Base-by-base conservation (phyloP, 257 asterid genomes). In the Scutellaria barbata region DNA sequence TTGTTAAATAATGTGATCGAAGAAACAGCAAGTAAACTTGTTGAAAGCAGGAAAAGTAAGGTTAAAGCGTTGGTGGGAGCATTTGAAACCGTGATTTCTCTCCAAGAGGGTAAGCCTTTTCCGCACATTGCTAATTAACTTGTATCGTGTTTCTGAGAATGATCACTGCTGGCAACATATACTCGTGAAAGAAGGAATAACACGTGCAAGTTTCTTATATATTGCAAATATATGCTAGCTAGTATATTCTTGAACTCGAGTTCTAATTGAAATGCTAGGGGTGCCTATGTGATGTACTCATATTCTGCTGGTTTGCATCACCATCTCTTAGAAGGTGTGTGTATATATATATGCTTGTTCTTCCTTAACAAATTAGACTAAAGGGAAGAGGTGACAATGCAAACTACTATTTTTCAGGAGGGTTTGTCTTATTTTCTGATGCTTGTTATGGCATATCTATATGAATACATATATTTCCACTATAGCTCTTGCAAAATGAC, bases 11-110 rank as follows among this genome's bases (percentile, higher is more conserved):
- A 82, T 55, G 92, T 84, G 7, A 79, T 85, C 5, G 87, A 87
- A 74, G 90, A 87, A 78, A 87, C 89, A 1, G 84, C 84, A 37
- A 88, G 83, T 41, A 85, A 80, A 66, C 83, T 87, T 7, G 87
- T 74, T 4, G 84, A 76, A 39, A 87, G 84, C 81, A 78, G 85
- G 84, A 85, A 83, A 74, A 81, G 89, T 50, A 83, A 78, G 70
- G 94, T 87, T 47, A 81, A 81, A 48, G 90, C 89, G 11, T 75
- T 82, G 79, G 89, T 82, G 42, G 88, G 92, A 69, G 86, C 86
- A 41, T 87, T 82, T 20, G 89, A 87, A 59, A 74, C 88, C 0
- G 85, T 87, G 48, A 81, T 87, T 35, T 87, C 89, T 43, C 81
- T 82, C 62, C 90, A 87, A 74, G 81, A 82, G 46, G 52, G 68